Base-by-base conservation (phyloP, 495 filamentous ascomycete species). In the Elasticomyces elasticus region DNA sequence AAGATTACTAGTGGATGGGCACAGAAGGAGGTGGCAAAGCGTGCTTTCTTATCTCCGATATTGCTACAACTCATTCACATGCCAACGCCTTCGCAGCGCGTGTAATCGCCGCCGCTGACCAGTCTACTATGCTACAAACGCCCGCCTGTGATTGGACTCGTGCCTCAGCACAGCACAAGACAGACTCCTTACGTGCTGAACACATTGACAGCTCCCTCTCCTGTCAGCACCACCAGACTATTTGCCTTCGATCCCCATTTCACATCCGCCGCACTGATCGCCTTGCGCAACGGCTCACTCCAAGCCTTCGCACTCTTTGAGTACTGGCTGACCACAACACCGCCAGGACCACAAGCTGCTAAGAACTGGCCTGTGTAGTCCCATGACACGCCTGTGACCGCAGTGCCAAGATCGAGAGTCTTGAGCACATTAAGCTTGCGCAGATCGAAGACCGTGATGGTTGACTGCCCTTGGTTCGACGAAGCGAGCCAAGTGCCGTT, bases 401-500 rank as follows among this genome's bases (percentile, higher is more conserved):
- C 76, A 57, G 79, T 82, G 33, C 89, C 91, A 51, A 86, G 84
- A 40, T 96, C 88, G 19, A 97, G 73, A 25, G 82, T 78, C 75
- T 94, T 92, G 58, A 79, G 79, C 59, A 79, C 73, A 42, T 82
- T 80, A 28, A 82, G 80, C 68, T 88, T 95, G 52, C 92, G 85
- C 37, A 98, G 76, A 69, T 97, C 90, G 76, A 89, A 97, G 55
- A 98, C 82, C 7, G 82, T 81, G 48, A 95, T 81, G 17, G 74
- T 82, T 7, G 81, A 85, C 44, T 85, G 83, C 20, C 81, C 82
- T 61, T 84, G 80, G 22, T 78, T 78, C 15, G 82, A 79, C 0
- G 86, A 80, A 10, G 94, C 92, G 58, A 98, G 80, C 84, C 88
- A 96, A 55, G 83, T 91, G n/a, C 92, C 92, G 57, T 97, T 98